Evolutionary conservation across 179 eudicot genomes (phyloP).

Genomic region (Sideroxylon spinosum): DNA sequence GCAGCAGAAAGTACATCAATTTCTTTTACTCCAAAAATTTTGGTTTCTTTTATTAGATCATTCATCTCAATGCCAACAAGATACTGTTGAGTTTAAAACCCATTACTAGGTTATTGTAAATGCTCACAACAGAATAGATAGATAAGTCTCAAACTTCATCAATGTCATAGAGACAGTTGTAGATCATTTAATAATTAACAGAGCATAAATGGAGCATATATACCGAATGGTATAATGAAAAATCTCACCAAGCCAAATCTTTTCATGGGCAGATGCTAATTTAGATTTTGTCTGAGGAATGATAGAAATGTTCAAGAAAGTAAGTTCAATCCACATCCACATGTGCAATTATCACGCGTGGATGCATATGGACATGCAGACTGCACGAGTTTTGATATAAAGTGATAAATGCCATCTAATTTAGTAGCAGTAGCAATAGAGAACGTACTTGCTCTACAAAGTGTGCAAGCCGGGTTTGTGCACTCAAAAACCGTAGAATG

Average conservation of each 20-base stretch:
- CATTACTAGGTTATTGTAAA: background rate
- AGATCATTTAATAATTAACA: background rate
- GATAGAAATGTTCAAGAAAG: background rate
- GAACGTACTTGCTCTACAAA: conserved; percentile 89
- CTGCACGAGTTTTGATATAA: background rate
- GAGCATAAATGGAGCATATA: background rate
- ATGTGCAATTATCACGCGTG: background rate
- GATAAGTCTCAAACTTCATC: background rate
- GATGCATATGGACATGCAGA: background rate
- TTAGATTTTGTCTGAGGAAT: background rate
- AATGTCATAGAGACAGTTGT: background rate
- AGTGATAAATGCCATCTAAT: background rate
- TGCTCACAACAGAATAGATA: background rate
- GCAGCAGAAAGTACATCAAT: background rate
- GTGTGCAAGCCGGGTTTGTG: conserved; percentile 79
- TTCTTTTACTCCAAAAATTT: background rate
- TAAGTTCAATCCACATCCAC: background rate
- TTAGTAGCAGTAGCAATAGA: background rate
- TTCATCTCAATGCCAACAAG: background rate
- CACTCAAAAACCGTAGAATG: conserved; percentile 86
- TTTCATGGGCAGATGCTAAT: background rate
- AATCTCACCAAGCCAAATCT: background rate
- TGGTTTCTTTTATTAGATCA: background rate
- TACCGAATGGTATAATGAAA: background rate
- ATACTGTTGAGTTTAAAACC: background rate